Conservation (phyloP, 306 rosid species). For the Alnus rubra region DNA sequence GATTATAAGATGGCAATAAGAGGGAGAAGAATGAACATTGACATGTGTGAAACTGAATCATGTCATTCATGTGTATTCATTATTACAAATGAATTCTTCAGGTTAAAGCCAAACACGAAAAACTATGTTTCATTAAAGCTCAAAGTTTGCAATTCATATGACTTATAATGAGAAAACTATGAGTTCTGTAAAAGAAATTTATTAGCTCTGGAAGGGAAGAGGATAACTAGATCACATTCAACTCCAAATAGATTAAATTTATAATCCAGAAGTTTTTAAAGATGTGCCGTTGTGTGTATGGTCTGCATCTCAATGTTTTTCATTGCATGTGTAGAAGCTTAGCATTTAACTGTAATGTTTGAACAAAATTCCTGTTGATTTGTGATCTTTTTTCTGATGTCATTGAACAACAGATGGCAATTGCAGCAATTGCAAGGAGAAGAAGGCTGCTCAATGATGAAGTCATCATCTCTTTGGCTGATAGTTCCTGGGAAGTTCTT, state of each 20-base stretch:
- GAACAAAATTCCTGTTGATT: not conserved
- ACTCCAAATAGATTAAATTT: not conserved
- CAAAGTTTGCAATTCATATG: not conserved
- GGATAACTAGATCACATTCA: not conserved
- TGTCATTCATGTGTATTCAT: not conserved
- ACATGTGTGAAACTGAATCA: not conserved
- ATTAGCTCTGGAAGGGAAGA: not conserved
- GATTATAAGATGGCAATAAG: not conserved
- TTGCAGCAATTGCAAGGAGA: constrained; percentile 77
- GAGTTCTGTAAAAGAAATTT: not conserved
- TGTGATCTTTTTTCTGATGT: not conserved
- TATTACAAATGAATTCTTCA: not conserved
- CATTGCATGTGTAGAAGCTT: not conserved
- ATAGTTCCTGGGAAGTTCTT: constrained; percentile 75
- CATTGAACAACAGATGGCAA: constrained; percentile 48
- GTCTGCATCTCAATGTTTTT: not conserved
- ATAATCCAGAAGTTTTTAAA: not conserved
- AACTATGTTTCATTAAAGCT: not conserved
- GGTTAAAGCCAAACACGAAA: not conserved
- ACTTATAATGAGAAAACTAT: not conserved
- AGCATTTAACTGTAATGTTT: not conserved
- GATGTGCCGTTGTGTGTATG: not conserved
- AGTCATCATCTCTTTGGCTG: constrained; percentile 68
- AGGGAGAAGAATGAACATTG: not conserved
- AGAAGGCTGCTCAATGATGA: constrained; percentile 75